A percentile compares a stretch with the other conserved stretches of the same genome.
phyloP scores from a whole-genome alignment of 805 yeast genomes.

The Lachancea lanzarotensis region DNA sequence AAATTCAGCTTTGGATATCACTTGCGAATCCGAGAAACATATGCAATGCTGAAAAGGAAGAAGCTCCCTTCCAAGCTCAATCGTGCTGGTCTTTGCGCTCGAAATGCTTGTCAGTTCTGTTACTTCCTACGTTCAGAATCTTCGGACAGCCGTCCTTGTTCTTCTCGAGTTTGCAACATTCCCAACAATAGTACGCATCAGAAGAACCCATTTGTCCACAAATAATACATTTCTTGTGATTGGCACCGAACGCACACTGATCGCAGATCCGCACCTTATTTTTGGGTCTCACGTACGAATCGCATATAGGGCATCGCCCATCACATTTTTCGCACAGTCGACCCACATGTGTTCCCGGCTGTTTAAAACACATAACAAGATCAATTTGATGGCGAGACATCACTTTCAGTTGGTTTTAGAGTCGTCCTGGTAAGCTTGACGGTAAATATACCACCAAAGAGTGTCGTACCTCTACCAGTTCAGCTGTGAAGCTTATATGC shows the following conservation, averaged over 20 bases:
- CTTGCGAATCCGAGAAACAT: neutral
- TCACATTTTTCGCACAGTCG: slow-evolving; percentile 78
- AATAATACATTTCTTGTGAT: slow-evolving; percentile 61
- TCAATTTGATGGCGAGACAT: slow-evolving; percentile 93
- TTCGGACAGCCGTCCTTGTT: slow-evolving; percentile 92
- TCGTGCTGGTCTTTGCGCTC: slow-evolving; percentile 28
- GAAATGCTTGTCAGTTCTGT: slow-evolving; percentile 57
- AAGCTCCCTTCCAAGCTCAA: neutral
- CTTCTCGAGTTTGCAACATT: slow-evolving; percentile 72
- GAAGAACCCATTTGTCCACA: slow-evolving; percentile 58
- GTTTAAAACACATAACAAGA: slow-evolving; percentile 74
- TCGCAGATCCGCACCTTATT: slow-evolving; percentile 69
- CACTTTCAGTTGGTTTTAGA: neutral
- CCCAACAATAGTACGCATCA: slow-evolving; percentile 78
- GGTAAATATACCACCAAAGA: too few species aligned
- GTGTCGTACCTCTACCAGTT: too few species aligned
- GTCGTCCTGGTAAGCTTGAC: neutral
- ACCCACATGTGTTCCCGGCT: slow-evolving; percentile 71
- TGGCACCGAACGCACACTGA: slow-evolving; percentile 73
- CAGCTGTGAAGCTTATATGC: too few species aligned
- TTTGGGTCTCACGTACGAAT: slow-evolving; percentile 70
- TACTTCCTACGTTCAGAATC: slow-evolving; percentile 73
- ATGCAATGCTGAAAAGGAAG: neutral
- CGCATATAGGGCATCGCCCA: slow-evolving; percentile 88
- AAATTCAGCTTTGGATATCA: neutral